These are phyloP conservation scores for Stagonosporopsis chrysanthemi DNA, from an alignment of 2,329 filamentous ascomycete genomes.

Conservation along the genomic window DNA sequence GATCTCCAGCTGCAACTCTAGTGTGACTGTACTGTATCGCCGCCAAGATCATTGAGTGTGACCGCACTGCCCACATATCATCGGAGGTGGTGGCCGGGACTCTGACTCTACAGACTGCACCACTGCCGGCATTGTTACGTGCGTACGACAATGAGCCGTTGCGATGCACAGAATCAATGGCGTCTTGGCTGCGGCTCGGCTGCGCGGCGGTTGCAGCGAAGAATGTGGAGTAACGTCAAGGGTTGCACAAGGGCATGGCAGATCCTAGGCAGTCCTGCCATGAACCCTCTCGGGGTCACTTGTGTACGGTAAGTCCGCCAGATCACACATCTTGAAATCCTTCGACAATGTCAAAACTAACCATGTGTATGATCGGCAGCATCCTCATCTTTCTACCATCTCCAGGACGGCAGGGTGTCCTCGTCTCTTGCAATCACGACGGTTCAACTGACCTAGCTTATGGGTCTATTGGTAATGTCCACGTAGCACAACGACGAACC, in stretches of 20 bases:
- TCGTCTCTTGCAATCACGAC: not conserved
- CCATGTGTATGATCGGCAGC: not conserved
- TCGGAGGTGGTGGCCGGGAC: not conserved
- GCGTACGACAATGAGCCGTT: slow-evolving; percentile 9
- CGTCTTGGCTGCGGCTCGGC: slow-evolving; percentile 15
- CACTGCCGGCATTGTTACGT: slow-evolving; percentile 15
- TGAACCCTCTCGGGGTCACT: not conserved
- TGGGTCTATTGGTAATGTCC: not conserved
- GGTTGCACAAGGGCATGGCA: slow-evolving; percentile 15
- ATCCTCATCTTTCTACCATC: not conserved
- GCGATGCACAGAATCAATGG: not conserved
- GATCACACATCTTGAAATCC: not conserved
- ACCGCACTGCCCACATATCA: not conserved
- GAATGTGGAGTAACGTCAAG: slow-evolving; percentile 15
- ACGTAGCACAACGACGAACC: not conserved
- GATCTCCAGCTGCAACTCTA: not conserved
- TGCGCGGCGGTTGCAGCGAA: slow-evolving; percentile 9
- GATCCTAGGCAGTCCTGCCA: slow-evolving; percentile 2
- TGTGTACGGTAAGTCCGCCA: not conserved
- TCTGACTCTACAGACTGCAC: not conserved
- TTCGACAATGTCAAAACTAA: not conserved
- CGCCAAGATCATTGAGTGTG: not conserved
- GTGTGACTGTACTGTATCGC: not conserved
- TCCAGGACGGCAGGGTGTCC: not conserved
- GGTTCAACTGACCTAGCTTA: not conserved